Conservation (phyloP, 2,329 filamentous ascomycete species). For the Alternaria ethzedia region DNA sequence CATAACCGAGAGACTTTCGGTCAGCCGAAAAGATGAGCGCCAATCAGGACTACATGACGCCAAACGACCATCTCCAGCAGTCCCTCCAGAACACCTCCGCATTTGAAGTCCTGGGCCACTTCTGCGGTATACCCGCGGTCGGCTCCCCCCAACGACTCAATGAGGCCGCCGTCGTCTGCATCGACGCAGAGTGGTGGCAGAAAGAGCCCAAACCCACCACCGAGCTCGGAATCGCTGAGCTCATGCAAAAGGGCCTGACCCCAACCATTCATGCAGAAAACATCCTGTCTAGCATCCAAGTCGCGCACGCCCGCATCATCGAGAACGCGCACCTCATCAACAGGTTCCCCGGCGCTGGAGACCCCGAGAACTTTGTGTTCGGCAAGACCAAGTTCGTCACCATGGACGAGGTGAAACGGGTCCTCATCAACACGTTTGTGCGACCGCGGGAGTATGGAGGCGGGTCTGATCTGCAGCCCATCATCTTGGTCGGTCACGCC, state of each 20-base stretch:
- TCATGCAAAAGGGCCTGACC: background rate
- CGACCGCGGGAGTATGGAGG: background rate
- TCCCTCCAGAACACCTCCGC: background rate
- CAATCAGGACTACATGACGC: background rate
- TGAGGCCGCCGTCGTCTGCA: constrained; percentile 11
- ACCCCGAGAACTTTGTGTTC: constrained; percentile 22
- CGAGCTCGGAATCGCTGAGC: constrained; percentile 24
- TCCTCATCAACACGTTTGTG: constrained; percentile 12
- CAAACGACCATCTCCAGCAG: background rate
- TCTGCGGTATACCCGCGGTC: constrained; percentile 7
- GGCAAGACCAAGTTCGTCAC: constrained; percentile 20
- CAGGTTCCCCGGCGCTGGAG: constrained; percentile 14
- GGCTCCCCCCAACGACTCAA: background rate
- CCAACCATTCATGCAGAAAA: constrained; percentile 13
- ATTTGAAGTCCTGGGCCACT: constrained; percentile 6
- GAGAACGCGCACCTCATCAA: constrained; percentile 19
- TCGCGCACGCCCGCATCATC: constrained; percentile 20
- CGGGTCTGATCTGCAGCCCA: constrained; percentile 11
- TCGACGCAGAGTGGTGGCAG: constrained; percentile 26
- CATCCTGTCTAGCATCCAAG: constrained; percentile 11
- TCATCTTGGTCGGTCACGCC: constrained; percentile 26
- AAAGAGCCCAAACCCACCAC: constrained; percentile 20
- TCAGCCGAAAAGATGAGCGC: background rate
- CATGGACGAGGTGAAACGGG: constrained; percentile 4
- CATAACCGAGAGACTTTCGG: background rate